Base-by-base conservation (phyloP, 192 early-diverging fungal genomes). In the Phycomyces nitens region DNA sequence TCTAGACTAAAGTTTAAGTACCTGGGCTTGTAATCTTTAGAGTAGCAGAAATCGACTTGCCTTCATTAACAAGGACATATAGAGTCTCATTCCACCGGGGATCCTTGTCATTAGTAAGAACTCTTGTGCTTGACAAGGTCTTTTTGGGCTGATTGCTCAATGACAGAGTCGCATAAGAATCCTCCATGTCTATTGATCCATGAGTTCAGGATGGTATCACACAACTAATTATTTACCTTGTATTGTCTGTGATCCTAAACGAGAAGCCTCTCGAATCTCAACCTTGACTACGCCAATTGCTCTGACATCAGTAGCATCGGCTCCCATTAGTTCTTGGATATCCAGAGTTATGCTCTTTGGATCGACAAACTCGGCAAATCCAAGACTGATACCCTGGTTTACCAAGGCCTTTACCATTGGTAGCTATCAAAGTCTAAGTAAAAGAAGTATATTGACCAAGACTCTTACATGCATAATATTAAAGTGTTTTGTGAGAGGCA, bases 401-500 rank as follows among this genome's bases (percentile, higher is more conserved):
- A 70, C 57, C 9, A 64, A 49, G 0, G 50, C 38, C 21, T 70
- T 70, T 0, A 70, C 53, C 56, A 64, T 44, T 2, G 69, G 69
- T 7, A 70, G 27, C 62, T 64, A 39, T 7, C 7, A 47, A 18
- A 47, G 41, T 42, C 14, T 42, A 49, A 26, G 24, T 49, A 20
- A 59, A 47, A 47, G n/a, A n/a, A n/a, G n/a, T n/a, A n/a, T n/a
- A n/a, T n/a, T n/a, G n/a, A n/a, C n/a, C n/a, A n/a, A n/a, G n/a
- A n/a, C n/a, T n/a, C 38, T 64, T 64, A 64, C 62, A 52, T 64
- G 56, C 69, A 70, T 70, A 43, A 70, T 70, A 49, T 70, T 70
- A 21, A 70, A 41, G 47, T 64, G 69, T 29, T 70, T 64, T 16
- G 62, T 58, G 14, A 70, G 14, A 10, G 69, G 69, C 69, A 70